Evolutionary conservation across 1,284 basidiomycete species (phyloP).

Genomic region (Naganishia sp.): DNA sequence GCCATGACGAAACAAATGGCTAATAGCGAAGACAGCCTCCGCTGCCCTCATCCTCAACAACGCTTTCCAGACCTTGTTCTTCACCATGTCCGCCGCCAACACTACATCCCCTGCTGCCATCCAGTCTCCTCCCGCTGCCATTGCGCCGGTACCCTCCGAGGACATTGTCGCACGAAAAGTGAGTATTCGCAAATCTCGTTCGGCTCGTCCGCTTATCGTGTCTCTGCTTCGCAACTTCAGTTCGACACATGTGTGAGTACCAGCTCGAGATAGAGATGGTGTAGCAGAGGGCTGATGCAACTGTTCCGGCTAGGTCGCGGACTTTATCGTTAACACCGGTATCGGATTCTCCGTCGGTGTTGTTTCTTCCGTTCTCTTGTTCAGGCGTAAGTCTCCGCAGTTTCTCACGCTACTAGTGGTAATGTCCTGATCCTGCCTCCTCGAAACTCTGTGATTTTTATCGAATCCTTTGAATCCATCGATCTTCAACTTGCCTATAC

Average conservation of each 20-base stretch:
- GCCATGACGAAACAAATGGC: constrained; percentile 23
- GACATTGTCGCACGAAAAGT: constrained; percentile 84
- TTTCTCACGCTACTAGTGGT: too few species aligned
- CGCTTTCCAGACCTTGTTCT: background rate
- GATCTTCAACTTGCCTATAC: background rate
- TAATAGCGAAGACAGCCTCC: background rate
- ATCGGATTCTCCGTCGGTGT: constrained; percentile 94
- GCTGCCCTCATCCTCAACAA: background rate
- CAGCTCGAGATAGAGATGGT: constrained; percentile 13
- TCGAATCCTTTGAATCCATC: background rate
- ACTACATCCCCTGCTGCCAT: constrained; percentile 39
- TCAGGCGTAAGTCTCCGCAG: constrained; percentile 73
- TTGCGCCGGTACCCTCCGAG: constrained; percentile 74
- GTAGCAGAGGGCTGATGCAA: constrained; percentile 8
- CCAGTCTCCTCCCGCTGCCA: constrained; percentile 38
- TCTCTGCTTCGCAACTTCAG: constrained; percentile 53
- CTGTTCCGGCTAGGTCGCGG: constrained; percentile 52
- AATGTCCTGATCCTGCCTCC: background rate
- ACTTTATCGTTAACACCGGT: constrained; percentile 67
- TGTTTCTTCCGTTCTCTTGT: constrained; percentile 88
- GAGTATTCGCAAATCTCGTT: constrained; percentile 37
- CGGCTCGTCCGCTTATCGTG: background rate
- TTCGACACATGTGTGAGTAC: constrained; percentile 88
- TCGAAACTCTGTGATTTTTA: background rate
- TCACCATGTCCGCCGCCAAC: constrained; percentile 25